Evolutionary conservation across 495 filamentous ascomycete genomes (phyloP), one percentile per base, ranked within the genome.

Genomic region (Cetradonia linearis): DNA sequence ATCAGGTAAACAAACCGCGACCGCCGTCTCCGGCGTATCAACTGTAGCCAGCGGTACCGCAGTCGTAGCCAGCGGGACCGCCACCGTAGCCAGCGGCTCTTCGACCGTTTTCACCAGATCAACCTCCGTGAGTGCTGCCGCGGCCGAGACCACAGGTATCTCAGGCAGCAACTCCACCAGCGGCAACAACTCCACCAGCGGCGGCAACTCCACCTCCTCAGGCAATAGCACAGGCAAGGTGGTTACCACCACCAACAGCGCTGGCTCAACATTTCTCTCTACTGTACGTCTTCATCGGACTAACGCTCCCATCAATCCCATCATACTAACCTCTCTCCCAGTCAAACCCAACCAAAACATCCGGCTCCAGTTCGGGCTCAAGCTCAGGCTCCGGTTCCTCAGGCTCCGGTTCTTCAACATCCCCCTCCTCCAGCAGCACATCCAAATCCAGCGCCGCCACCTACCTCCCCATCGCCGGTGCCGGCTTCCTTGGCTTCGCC

Each of bases 21-120:
- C 60, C 30, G 66, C 59, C 34, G 60, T 67, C 31, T 68, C 64
- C 59, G 67, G 67, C 30, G 70, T 69, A 36, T 67, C 70, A 16
- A 70, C 64, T 53, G 62, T 65, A 58, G 63, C 69, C 31, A 68
- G 65, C 36, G 72, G 64, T 25, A 66, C 66, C 23, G 25, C 56
- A 34, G 30, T 34, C 6, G 31, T 54, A 7, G 8, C 33, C 31
- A 54, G 18, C n/a, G 50, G 50, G 34, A n/a, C 27, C 3, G 34
- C 50, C 3, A 20, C 50, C n/a, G 30, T 25, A 1, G 2, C 30
- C 18, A 34, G 50, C 50, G 47, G 9, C 7, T 20, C n/a, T 27
- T 2, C 62, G 59, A 69, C 68, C 37, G 70, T 67, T 60, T 63
- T 68, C 52, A 71, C 67, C 36, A 69, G 69, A 44, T 69, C 69